These are phyloP conservation scores for Blepharisma undulans DNA, from an alignment of 169 alveolate genomes.

Conservation along the genomic window DNA sequence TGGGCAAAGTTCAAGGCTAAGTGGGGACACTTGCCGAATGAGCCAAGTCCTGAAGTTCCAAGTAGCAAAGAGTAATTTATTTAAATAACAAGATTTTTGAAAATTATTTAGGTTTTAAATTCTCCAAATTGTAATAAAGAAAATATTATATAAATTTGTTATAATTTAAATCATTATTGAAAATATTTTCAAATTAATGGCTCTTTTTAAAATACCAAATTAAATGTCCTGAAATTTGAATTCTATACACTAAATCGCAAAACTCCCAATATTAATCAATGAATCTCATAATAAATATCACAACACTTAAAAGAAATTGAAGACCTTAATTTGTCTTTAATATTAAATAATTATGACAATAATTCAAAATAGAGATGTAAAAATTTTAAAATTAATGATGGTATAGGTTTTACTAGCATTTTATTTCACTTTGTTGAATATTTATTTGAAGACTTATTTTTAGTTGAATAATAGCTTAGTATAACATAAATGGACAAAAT, in stretches of 20 bases:
- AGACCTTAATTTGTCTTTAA: too few relatives aligned
- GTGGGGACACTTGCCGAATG: slow-evolving; percentile 43
- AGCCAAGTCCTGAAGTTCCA: neutral
- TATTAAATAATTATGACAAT: neutral
- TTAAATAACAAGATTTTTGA: neutral
- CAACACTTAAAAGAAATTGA: neutral
- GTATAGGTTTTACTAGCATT: neutral
- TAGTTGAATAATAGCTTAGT: neutral
- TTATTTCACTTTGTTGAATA: neutral
- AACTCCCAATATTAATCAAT: neutral
- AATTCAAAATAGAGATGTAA: neutral
- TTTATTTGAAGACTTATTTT: neutral
- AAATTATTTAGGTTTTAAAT: too few relatives aligned
- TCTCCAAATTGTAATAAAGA: neutral
- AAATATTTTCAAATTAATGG: too few relatives aligned
- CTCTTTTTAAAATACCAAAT: too few relatives aligned
- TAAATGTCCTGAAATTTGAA: too few relatives aligned
- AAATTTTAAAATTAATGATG: neutral
- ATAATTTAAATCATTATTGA: neutral
- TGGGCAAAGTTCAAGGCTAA: slow-evolving; percentile 31
- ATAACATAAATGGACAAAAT: neutral
- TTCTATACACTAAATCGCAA: neutral
- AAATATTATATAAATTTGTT: too few relatives aligned
- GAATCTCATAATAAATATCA: too few relatives aligned
- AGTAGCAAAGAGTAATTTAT: neutral